phyloP scores from a whole-genome alignment of 78 protist genomes.

The Dictyostelium intermedium region DNA sequence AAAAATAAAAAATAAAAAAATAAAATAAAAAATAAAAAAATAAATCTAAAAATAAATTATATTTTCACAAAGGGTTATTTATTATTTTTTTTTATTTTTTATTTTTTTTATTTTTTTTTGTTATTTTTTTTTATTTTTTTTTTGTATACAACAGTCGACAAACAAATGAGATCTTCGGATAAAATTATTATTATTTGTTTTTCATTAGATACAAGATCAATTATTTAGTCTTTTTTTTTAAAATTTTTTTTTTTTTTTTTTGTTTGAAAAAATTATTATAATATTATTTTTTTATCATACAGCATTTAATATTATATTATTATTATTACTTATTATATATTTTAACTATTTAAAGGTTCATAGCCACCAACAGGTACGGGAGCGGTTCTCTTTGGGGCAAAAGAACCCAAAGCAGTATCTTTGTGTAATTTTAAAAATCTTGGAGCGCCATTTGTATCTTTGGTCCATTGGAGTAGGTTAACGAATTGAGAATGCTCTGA shows the following conservation, averaged over 20 bases:
- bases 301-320: not conserved
- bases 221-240: not conserved
- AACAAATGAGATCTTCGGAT: not conserved
- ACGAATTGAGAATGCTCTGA: slow-evolving; percentile 76
- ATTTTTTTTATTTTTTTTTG: not conserved
- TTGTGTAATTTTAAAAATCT: slow-evolving; percentile 69
- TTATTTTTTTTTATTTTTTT: not conserved
- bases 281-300: not conserved
- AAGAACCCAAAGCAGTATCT: slow-evolving; percentile 74
- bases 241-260: not conserved
- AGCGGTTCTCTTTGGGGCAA: slow-evolving; percentile 59
- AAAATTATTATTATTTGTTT: not conserved
- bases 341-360: slow-evolving; percentile 40
- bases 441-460: slow-evolving; percentile 64
- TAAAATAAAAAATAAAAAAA: too few species aligned
- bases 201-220: not conserved
- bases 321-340: not conserved
- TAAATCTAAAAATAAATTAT: too few species aligned
- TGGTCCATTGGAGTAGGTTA: slow-evolving; percentile 64
- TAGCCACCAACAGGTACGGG: slow-evolving; percentile 75
- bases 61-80: too few species aligned
- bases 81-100: not conserved
- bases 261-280: not conserved
- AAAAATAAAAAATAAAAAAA: too few species aligned
- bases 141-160: not conserved